Conservation (phyloP, 106 monocot species). For the Dendrobium officinale region DNA sequence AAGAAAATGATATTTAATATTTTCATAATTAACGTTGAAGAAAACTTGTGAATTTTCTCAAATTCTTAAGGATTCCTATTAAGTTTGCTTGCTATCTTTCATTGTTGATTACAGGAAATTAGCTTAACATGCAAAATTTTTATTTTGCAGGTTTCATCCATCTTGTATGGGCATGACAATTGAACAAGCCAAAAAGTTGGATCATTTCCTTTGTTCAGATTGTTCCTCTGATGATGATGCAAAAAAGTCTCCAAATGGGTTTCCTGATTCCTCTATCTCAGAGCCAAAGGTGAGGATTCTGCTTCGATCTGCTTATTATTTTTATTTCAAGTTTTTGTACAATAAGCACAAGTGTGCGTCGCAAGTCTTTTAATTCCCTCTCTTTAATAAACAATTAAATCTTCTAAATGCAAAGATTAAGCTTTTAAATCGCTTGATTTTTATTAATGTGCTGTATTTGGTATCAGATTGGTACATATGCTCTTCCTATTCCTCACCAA, state of each 20-base stretch:
- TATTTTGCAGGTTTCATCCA: constrained; percentile 24
- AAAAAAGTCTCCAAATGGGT: constrained; percentile 20
- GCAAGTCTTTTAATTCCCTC: background rate
- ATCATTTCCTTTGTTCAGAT: constrained; percentile 26
- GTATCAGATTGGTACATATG: too few species aligned
- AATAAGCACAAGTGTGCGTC: background rate
- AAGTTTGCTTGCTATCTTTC: too few species aligned
- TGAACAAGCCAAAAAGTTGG: constrained; percentile 27
- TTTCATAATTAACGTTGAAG: too few species aligned
- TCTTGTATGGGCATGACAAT: constrained; percentile 25
- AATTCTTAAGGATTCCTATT: background rate
- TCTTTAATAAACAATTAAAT: too few species aligned
- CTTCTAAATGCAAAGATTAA: too few species aligned
- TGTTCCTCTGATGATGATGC: constrained; percentile 21
- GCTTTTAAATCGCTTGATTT: background rate
- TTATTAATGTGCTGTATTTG: too few species aligned
- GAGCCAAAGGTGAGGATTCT: constrained; percentile 21
- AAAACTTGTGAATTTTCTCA: background rate
- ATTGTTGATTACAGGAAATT: too few species aligned
- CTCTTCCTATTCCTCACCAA: too few species aligned
- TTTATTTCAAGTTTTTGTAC: background rate
- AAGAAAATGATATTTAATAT: too few species aligned
- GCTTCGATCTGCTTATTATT: background rate
- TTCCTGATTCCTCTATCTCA: constrained; percentile 8
- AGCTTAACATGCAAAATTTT: background rate